Percentiles rank a stretch among this genome's conserved stretches.
Conservation (phyloP, 345 rosid species). For the Corymbia maculata region DNA sequence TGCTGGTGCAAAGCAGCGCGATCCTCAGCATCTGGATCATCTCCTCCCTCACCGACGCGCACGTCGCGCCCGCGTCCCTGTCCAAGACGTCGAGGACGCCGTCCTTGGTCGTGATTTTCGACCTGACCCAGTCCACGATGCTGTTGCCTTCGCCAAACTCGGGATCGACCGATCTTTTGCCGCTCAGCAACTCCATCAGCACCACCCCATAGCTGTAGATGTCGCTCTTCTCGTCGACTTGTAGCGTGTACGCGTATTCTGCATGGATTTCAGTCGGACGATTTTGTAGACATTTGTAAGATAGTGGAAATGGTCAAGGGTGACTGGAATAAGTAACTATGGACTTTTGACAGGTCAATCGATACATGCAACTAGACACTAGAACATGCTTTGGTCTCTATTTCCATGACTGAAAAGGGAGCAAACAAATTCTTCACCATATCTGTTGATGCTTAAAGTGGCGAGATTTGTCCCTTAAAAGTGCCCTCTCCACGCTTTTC, state of each 20-base stretch:
- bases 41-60: slow-evolving; percentile 65
- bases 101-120: slow-evolving; percentile 61
- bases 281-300: neutral
- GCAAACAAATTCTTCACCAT: neutral
- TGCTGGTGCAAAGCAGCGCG: slow-evolving; percentile 72
- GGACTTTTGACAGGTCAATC: neutral
- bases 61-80: slow-evolving; percentile 61
- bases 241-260: slow-evolving; percentile 92
- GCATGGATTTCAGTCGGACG: neutral
- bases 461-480: neutral
- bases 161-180: slow-evolving; percentile 66
- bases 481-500: neutral
- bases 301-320: neutral
- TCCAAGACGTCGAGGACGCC: slow-evolving; percentile 48
- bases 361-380: neutral
- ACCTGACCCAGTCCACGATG: slow-evolving; percentile 91
- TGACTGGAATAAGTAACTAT: neutral
- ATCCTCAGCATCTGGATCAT: slow-evolving; percentile 87
- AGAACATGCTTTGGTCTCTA: neutral
- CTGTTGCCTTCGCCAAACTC: slow-evolving; percentile 92
- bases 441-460: neutral
- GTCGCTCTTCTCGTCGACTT: slow-evolving; percentile 96
- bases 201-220: slow-evolving; percentile 92
- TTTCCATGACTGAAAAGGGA: neutral
- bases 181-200: slow-evolving; percentile 68